Percentiles rank a stretch among this genome's conserved stretches.
Evolutionary conservation across 1,284 basidiomycete genomes (phyloP).

Genomic region (Trichosporon coremiiforme): DNA sequence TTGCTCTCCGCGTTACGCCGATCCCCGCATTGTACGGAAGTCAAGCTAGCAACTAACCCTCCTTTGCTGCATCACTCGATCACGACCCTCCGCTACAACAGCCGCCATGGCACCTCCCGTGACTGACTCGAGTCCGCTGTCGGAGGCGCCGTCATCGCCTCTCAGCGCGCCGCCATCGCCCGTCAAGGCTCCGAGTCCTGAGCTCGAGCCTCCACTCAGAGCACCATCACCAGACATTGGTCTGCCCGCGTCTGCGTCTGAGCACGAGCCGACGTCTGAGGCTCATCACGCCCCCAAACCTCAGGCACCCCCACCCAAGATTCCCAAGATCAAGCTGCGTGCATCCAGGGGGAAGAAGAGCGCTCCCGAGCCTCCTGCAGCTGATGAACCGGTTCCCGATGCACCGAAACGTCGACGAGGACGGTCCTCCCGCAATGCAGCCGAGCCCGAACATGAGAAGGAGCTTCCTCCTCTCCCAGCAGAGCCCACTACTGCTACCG

Average conservation of each 20-base stretch:
- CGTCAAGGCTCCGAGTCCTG: constrained; percentile 11
- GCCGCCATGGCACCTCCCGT: constrained; percentile 11
- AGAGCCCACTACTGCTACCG: background rate
- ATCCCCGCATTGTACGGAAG: background rate
- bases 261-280: background rate
- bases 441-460: background rate
- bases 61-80: background rate
- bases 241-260: background rate
- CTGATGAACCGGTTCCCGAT: background rate
- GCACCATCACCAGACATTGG: constrained; percentile 15
- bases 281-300: background rate
- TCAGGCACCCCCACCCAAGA: constrained; percentile 7
- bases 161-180: constrained; percentile 8
- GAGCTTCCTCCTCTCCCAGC: constrained; percentile 5
- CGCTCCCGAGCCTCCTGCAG: background rate
- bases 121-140: constrained; percentile 14
- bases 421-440: background rate
- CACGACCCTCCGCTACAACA: background rate
- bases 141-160: constrained; percentile 12
- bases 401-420: constrained; percentile 1
- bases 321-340: constrained; percentile 8
- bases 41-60: background rate
- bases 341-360: background rate
- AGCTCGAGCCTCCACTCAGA: constrained; percentile 14
- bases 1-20: background rate